These are phyloP conservation scores for Isabelozyma gotoi DNA, from an alignment of 805 yeast species.

Conservation along the genomic window DNA sequence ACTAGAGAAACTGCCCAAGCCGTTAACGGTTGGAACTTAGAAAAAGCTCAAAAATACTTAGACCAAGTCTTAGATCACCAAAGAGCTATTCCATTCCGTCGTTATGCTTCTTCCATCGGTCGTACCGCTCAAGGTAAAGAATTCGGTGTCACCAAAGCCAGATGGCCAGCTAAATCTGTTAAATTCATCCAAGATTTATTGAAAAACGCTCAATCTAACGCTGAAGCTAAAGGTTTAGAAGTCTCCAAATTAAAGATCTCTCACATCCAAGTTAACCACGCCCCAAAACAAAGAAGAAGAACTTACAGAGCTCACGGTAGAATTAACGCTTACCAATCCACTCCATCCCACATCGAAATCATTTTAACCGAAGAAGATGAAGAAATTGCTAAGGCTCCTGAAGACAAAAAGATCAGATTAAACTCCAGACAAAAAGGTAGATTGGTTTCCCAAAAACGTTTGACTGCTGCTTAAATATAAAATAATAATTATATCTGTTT, in stretches of 20 bases:
- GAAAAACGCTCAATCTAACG: slow-evolving; percentile 98
- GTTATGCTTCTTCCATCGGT: slow-evolving; percentile 95
- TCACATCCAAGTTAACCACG: slow-evolving; percentile 99
- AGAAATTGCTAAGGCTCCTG: slow-evolving; percentile 88
- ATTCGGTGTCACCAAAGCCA: slow-evolving; percentile 99
- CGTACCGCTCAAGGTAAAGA: slow-evolving; percentile 99
- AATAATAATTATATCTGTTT: neutral
- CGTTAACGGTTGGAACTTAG: slow-evolving; percentile 95
- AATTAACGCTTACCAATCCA: slow-evolving; percentile 98
- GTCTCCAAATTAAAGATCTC: slow-evolving; percentile 89
- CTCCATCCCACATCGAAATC: slow-evolving; percentile 98
- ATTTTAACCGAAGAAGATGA: slow-evolving; percentile 94
- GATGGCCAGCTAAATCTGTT: slow-evolving; percentile 99
- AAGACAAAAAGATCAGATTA: slow-evolving; percentile 65
- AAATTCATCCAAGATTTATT: slow-evolving; percentile 91
- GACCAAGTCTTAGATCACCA: slow-evolving; percentile 95
- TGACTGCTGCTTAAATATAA: slow-evolving; percentile 51
- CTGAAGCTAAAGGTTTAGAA: slow-evolving; percentile 98
- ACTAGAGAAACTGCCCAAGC: slow-evolving; percentile 99
- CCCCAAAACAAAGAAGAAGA: slow-evolving; percentile 99
- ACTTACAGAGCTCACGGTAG: slow-evolving; percentile 99
- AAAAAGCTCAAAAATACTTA: slow-evolving; percentile 93
- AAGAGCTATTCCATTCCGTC: slow-evolving; percentile 99
- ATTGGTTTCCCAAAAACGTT: slow-evolving; percentile 84
- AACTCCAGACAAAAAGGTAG: slow-evolving; percentile 92